Percentiles rank a stretch among this genome's conserved stretches.
These are phyloP conservation scores for Leccinum disarticulatum DNA, from an alignment of 768 basidiomycete species.

Conservation along the genomic window DNA sequence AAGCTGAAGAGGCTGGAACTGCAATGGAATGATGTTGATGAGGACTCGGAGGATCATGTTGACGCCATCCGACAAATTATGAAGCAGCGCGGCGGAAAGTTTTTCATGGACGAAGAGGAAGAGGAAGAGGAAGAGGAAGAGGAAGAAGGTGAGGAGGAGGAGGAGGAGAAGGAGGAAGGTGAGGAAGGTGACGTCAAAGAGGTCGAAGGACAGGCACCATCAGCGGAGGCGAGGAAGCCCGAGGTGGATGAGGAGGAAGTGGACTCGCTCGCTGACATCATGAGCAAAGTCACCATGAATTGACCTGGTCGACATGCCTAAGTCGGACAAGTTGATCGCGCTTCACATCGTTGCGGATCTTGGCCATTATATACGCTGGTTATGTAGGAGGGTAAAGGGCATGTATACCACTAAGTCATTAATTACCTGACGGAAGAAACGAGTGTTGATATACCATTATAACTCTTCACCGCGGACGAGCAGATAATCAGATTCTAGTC, in stretches of 20 bases:
- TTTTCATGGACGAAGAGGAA: constrained; percentile 75
- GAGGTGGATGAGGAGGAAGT: constrained; percentile 41
- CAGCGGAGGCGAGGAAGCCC: constrained; percentile 26
- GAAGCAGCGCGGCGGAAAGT: constrained; percentile 64
- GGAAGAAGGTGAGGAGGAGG: constrained; percentile 53
- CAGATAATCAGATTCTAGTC: not conserved
- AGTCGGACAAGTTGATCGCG: not conserved
- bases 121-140: constrained; percentile 75
- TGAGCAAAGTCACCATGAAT: constrained; percentile 61
- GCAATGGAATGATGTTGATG: constrained; percentile 89
- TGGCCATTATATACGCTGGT: not conserved
- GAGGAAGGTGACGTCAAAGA: constrained; percentile 31
- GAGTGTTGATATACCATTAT: constrained; percentile 2
- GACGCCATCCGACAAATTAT: constrained; percentile 53
- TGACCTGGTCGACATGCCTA: constrained; percentile 19
- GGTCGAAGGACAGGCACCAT: constrained; percentile 20
- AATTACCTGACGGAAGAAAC: constrained; percentile 12
- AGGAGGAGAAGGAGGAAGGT: constrained; percentile 45
- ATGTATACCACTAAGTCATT: constrained; percentile 27
- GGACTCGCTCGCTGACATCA: constrained; percentile 62
- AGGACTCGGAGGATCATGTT: constrained; percentile 60
- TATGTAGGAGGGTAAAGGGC: not conserved
- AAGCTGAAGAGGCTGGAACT: constrained; percentile 72
- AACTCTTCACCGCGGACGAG: not conserved
- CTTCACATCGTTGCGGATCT: constrained; percentile 2